Evolutionary conservation across 805 yeast species (phyloP), one percentile per base, ranked within the genome.

Genomic region (Saitoella complicata): DNA sequence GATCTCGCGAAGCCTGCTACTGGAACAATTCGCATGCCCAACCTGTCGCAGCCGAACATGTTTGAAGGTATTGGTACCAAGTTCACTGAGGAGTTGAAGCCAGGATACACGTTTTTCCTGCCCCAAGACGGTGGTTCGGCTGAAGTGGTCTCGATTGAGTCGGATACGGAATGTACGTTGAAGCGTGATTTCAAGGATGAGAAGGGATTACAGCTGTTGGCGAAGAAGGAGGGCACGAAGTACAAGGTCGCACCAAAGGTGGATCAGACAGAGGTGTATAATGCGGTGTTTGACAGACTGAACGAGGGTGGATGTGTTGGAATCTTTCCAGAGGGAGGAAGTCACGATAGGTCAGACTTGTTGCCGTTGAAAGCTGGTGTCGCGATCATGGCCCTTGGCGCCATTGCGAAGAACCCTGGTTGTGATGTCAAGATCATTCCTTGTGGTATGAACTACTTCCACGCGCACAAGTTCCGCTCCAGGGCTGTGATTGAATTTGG

Each of bases 251-350:
- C 96, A 1, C 78, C 72, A 46, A 82, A 81, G 54, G 80, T 91
- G 46, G 86, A 91, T 61, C 96, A 91, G 62, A 72, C 83, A 11
- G 67, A 69, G 39, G 95, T 91, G 45, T 91, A 85, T 61, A 73
- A 80, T 45, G 70, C 72, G 50, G 97, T 91, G 2, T 91, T 87
- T 59, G 75, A 78, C 42, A 95, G 85, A 59, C 69, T 91, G 50
- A 72, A 83, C 12, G 71, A 75, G 47, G 86, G 91, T 38, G 75
- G 82, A 46, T 83, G 93, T 50, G 64, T 91, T 34, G 97, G 97
- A 7, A 83, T 91, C 39, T 91, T 86, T 65, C 96, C 98, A 6
- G 98, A 91, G 66, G 98, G 98, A 47, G 98, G 98, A 1, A 85
- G 95, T 8, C 98, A 88, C 57, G 98, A 88, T 60, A 71, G 98